Evolutionary conservation across 139 green algal genomes (phyloP).

Genomic region (Coccomyxa sp.): DNA sequence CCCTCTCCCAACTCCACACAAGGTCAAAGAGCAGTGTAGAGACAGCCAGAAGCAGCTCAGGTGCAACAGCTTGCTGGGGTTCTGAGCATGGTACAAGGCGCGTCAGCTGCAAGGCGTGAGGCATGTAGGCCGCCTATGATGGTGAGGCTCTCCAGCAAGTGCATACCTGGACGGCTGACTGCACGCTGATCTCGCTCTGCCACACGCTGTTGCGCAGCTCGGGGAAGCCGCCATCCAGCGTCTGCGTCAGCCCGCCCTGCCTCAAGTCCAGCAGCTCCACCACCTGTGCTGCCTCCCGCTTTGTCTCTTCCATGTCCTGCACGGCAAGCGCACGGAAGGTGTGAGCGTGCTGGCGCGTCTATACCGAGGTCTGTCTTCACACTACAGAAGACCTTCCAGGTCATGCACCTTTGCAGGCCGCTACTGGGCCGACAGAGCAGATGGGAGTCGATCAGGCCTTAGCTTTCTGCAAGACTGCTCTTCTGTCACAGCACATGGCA

Average conservation of each 20-base stretch:
- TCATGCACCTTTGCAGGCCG: no score
- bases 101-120: neutral
- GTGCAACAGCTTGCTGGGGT: neutral
- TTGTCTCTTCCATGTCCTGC: conserved; percentile 48
- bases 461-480: no score
- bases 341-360: no score
- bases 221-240: conserved; percentile 62
- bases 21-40: neutral
- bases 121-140: neutral
- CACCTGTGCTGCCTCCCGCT: conserved; percentile 44
- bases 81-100: neutral
- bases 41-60: neutral
- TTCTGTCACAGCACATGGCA: no score
- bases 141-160: neutral
- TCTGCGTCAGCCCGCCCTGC: conserved; percentile 36
- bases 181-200: conserved; percentile 57
- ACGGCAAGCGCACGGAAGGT: neutral
- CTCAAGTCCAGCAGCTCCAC: conserved; percentile 62
- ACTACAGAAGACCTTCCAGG: no score
- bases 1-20: neutral
- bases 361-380: no score
- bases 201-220: conserved; percentile 68
- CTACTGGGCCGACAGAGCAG: no score
- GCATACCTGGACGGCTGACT: conserved; percentile 41
- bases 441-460: no score